Conservation (phyloP, 2,329 filamentous ascomycete species). For the Fusarium vanettenii region DNA sequence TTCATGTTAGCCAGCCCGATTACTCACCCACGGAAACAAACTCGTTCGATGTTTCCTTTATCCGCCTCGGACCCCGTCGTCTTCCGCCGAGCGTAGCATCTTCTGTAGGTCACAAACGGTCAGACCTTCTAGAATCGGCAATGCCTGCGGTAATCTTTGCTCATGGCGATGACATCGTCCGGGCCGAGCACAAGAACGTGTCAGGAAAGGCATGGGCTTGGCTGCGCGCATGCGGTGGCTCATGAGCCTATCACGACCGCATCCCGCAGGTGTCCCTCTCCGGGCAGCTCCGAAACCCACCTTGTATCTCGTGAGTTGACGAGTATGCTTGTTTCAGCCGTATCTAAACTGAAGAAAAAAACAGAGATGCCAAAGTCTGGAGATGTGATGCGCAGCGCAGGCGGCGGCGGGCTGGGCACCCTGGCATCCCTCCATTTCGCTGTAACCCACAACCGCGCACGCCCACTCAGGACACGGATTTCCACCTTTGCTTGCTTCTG, state of each 20-base stretch:
- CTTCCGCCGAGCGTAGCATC: conserved; percentile 21
- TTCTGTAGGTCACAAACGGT: conserved; percentile 20
- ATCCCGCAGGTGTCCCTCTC: background rate
- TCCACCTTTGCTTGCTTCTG: background rate
- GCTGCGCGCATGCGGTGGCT: background rate
- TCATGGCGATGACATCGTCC: conserved; percentile 5
- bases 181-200: background rate
- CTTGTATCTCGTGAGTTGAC: background rate
- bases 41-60: background rate
- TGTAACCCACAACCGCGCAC: background rate
- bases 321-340: conserved; percentile 12
- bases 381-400: conserved; percentile 8
- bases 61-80: conserved; percentile 7
- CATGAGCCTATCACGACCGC: conserved; percentile 1
- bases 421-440: background rate
- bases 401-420: conserved; percentile 10
- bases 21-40: background rate
- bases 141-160: conserved; percentile 5
- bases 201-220: conserved; percentile 13
- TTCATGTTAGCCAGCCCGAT: background rate
- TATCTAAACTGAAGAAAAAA: background rate
- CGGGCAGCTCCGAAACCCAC: background rate
- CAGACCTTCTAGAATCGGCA: conserved; percentile 20
- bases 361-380: background rate
- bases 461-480: background rate